Evolutionary conservation across 148 eudicot genomes (phyloP).

Genomic region (Pharnaceum exiguum): DNA sequence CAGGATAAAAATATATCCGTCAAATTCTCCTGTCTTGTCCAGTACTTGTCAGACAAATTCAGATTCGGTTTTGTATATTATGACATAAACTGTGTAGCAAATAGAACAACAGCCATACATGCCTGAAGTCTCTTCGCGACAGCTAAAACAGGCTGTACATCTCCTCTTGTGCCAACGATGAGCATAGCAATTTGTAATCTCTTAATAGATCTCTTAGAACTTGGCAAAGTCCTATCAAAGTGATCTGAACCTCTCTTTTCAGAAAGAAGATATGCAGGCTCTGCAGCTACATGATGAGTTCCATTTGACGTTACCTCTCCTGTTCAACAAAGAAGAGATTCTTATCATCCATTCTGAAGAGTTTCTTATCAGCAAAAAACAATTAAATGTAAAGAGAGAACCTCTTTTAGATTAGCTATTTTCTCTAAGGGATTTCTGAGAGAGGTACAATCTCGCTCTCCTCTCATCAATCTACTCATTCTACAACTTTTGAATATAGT

Average conservation of each 20-base stretch:
- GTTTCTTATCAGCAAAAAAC: no score
- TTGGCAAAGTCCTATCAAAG: slow-evolving; percentile 27
- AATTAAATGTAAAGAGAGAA: no score
- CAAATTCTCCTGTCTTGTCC: no score
- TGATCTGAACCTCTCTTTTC: slow-evolving; percentile 28
- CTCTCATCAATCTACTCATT: no score
- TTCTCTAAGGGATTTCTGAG: no score
- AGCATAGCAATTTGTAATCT: slow-evolving; percentile 71
- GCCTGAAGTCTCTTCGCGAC: slow-evolving; percentile 85
- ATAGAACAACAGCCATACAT: slow-evolving; percentile 6
- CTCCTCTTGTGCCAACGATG: slow-evolving; percentile 97
- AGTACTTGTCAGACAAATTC: not conserved
- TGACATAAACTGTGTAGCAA: not conserved
- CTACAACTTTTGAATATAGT: no score
- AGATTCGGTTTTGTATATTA: no score
- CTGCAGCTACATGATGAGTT: slow-evolving; percentile 45
- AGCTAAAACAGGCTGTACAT: slow-evolving; percentile 90
- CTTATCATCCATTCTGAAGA: no score
- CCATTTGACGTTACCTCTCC: slow-evolving; percentile 50
- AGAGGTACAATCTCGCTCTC: no score
- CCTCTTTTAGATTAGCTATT: no score
- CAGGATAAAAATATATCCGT: no score
- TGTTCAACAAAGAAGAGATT: slow-evolving; percentile 29
- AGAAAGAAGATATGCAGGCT: slow-evolving; percentile 42
- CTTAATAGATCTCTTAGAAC: slow-evolving; percentile 45